Conservation (phyloP, 495 filamentous ascomycete species). For the Xylaria intraflava region DNA sequence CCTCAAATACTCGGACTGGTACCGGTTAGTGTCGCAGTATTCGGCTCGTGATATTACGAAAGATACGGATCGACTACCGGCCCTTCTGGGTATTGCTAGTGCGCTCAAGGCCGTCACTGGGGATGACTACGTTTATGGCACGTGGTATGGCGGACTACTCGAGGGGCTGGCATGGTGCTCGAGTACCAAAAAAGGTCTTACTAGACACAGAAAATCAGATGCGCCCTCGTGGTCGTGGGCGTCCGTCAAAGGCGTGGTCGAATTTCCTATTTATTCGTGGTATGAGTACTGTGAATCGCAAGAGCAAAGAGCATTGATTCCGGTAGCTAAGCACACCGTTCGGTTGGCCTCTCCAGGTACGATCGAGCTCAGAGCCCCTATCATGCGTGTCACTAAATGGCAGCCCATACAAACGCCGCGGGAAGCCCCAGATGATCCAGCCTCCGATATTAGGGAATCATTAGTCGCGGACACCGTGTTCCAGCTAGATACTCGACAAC, state of each 20-base stretch:
- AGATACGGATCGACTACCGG: slow-evolving; percentile 28
- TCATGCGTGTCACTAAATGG: too few species aligned
- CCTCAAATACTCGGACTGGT: slow-evolving; percentile 15
- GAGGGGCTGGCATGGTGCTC: slow-evolving; percentile 24
- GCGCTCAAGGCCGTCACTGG: slow-evolving; percentile 7
- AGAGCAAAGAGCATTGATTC: too few species aligned
- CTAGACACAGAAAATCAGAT: slow-evolving; percentile 4
- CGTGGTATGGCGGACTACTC: slow-evolving; percentile 22
- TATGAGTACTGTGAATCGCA: too few species aligned
- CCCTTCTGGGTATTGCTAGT: slow-evolving; percentile 27
- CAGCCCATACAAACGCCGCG: too few species aligned
- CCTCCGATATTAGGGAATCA: too few species aligned
- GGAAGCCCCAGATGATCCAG: too few species aligned
- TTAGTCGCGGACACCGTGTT: too few species aligned
- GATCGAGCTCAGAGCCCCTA: too few species aligned
- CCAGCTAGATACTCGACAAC: too few species aligned
- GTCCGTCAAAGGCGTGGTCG: slow-evolving; percentile 21
- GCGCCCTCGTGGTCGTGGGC: slow-evolving; percentile 38
- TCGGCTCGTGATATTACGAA: slow-evolving; percentile 22
- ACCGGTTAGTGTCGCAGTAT: slow-evolving; percentile 23
- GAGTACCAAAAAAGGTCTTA: slow-evolving; percentile 5
- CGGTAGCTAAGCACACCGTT: too few species aligned
- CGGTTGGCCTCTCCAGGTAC: too few species aligned
- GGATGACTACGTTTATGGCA: slow-evolving; percentile 19
- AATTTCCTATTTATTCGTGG: slow-evolving; percentile 20